Base-by-base conservation (phyloP, 257 asterid species). In the Salvia splendens region DNA sequence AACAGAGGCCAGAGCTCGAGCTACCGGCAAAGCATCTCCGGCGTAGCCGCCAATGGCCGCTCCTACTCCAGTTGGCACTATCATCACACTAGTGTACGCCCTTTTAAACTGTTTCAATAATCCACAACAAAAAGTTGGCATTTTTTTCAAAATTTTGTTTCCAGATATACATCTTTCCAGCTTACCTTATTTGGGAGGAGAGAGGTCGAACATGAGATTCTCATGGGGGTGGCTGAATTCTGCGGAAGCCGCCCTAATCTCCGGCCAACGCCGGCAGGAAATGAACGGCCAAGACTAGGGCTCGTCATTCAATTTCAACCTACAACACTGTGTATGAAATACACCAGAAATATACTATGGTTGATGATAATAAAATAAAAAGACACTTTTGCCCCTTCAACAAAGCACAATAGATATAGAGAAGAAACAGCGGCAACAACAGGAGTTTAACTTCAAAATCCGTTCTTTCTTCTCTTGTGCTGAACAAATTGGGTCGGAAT, bases 11-110 rank as follows among this genome's bases (percentile, higher is more conserved):
- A 92, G 86, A 43, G 97, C 87, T 51, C 98, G 83, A 78, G 95
- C 96, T 12, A 84, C 93, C 3, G 98, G 97, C 78, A 92, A 73
- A 72, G 98, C 97, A 75, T 92, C 97, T 8, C 98, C 97, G 3
- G 98, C 98, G 67, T 85, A 92, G 42, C 98, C 98, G 68, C 98
- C 97, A 77, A 92, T 87, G 2, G 87, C 89, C 30, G 97, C 98
- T 50, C 96, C 98, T 5, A 92, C 89, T 52, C 98, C 97, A 7
- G 98, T 89, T 8, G 97, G 98, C 72, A 92, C 93, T 74, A 92
- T 89, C 97, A 92, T 77, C 74, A 92, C 97, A 74, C 95, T 92
- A 41, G 97, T 87, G 75, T 92, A 92, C 11, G 84, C 62, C 77
- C 91, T 83, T 87, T 82, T 87, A 61, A 83, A 82, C 95, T 84